Evolutionary conservation across 495 filamentous ascomycete species (phyloP), one percentile per base, ranked within the genome.

Genomic region (Daldinia loculata): DNA sequence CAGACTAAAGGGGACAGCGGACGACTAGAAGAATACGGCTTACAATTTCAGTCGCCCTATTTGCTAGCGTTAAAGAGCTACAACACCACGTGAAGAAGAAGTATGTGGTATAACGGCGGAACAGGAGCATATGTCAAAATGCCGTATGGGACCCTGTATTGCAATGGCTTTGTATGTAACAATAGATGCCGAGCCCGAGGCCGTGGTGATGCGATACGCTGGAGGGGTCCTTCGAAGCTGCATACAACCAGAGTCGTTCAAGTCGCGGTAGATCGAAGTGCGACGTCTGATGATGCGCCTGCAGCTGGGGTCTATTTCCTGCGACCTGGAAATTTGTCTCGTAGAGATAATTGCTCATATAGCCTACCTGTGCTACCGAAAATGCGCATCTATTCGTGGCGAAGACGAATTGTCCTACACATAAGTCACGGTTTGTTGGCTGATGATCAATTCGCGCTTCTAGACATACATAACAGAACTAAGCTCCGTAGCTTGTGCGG

Each of bases 361-460:
- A 38, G 29, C 53, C 63, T 19, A 43, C 61, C 39, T 63, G 75
- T 69, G 59, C 51, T 38, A 72, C 70, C 56, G 61, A 66, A 64
- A 67, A 72, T 59, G 68, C 41, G 58, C 66, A 66, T 66, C 53
- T 41, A 67, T 60, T 64, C 38, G 67, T 60, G 61, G 45, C 45
- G 56, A 72, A 57, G 73, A 66, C 66, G 43, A 59, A 45, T 72
- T 61, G 75, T 77, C 74, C 74, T 74, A 77, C 75, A 48, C 53
- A 67, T 56, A 39, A 64, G 51, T 51, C 51, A 43, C 32, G 34
- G 60, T 64, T 53, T 43, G 69, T 70, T 69, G 69, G 61, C 52
- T 30, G 34, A 41, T 50, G 57, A 48, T 61, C 51, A 62, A 67
- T 65, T 74, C 55, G 65, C 17, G 34, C 56, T 67, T 69, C 63